Evolutionary conservation across 2,329 filamentous ascomycete species (phyloP), one percentile per base, ranked within the genome.

Genomic region (Diplodia mutila): DNA sequence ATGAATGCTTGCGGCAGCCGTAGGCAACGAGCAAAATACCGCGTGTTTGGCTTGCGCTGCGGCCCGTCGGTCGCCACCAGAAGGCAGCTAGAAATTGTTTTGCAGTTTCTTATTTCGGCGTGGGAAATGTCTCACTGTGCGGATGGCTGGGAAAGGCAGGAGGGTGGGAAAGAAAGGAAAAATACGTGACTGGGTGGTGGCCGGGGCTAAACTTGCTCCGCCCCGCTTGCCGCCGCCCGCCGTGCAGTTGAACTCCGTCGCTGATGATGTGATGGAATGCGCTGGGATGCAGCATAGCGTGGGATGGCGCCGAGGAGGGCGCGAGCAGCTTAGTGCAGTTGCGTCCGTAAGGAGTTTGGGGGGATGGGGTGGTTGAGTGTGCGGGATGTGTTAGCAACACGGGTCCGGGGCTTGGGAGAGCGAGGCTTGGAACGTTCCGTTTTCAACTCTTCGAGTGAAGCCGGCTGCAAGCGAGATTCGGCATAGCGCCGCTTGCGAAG

Each of bases 351-450:
- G 39, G 34, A 27, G 49, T 25, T 23, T 16, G 25, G 6, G 51
- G 11, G 23, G 51, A 14, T 29, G 52, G 8, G n/a, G 18, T 25
- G 57, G 34, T 61, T 39, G 39, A 61, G 57, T 49, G 34, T 61
- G n/a, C n/a, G n/a, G n/a, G n/a, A n/a, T n/a, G n/a, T n/a, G n/a
- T 63, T 63, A 63, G 59, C 27, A 63, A 63, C 59, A 63, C 46
- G 59, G 39, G 39, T 32, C 32, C 14, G 34, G 57, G 39, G 39
- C 54, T 57, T 21, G 23, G 54, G 21, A 39, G 32, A 11, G 18
- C 23, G 42, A 29, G 57, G 39, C 39, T 48, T 61, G 39, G 57
- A 48, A 16, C 23, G 46, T 61, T 29, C 54, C 52, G 32, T 12
- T 32, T 55, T 32, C 18, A 55, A 12, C 21, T 51, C 29, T 21